Evolutionary conservation across 768 basidiomycete genomes (phyloP), one percentile per base, ranked within the genome.

Genomic region (Galerina sulciceps): DNA sequence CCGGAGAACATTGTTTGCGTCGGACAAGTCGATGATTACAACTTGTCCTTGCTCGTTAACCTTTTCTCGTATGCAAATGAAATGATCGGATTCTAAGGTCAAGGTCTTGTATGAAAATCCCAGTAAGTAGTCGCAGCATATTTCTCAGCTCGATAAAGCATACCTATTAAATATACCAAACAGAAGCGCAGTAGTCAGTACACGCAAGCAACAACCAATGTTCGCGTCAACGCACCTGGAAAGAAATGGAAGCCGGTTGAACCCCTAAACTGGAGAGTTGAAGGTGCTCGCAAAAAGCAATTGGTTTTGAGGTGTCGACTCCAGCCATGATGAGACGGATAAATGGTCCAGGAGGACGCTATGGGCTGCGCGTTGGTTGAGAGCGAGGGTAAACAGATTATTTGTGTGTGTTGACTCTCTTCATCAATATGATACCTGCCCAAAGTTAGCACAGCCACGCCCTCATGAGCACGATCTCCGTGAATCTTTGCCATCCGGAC

Each of bases 21-120:
- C 94, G 60, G 90, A 81, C 63, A 99, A 89, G 87, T 99, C 96
- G 71, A 99, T 91, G 71, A 99, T 99, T 72, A 98, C 96, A 63
- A 99, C 97, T 77, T 98, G 96, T 76, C 96, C 94, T 70, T 93
- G 89, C 63, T 96, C 95, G 68, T 91, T 89, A 70, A 94, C 85
- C 75, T 94, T 95, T 80, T 99, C 96, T 56, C 96, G 91, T 60
- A 99, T 88, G 74, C 97, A 99, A 67, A 99, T 97, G 77, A 93
- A 99, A 73, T 93, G 92, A 81, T 99, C 97, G 64, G 94, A 96
- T 78, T 99, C 95, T 64, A 99, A 82, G 5, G 97, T 98, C 65
- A 99, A 79, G 22, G 91, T 94, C 93, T 94, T 63, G 22, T 61
- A 18, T 43, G 59, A 41, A 8, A 15, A 44, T 37, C 20, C 5